Evolutionary conservation across 73 alveolate genomes (phyloP).

Genomic region (Urostyla sp.): DNA sequence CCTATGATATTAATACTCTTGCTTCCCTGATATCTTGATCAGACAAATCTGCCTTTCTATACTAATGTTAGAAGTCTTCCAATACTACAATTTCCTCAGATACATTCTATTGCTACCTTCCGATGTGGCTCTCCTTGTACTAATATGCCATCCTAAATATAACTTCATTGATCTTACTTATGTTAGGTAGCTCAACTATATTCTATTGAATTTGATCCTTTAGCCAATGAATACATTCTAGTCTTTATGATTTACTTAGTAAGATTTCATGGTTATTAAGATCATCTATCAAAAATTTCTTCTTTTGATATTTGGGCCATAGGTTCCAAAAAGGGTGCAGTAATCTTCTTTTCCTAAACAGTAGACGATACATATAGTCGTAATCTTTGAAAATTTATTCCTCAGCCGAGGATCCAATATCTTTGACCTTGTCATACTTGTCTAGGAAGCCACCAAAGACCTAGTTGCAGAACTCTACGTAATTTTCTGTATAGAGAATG

Average conservation of each 20-base stretch:
- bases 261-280: too few species aligned
- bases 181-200: too few species aligned
- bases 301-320: conserved; percentile 62
- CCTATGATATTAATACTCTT: background rate
- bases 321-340: conserved; percentile 62
- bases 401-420: background rate
- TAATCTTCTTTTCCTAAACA: background rate
- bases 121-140: too few species aligned
- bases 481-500: conserved; percentile 59
- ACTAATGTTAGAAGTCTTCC: conserved; percentile 1
- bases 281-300: too few species aligned
- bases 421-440: conserved; percentile 23
- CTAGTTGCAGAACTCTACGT: conserved; percentile 53
- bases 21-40: background rate
- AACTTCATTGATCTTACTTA: too few species aligned
- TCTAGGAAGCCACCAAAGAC: conserved; percentile 66
- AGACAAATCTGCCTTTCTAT: background rate
- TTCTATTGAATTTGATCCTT: too few species aligned
- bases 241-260: too few species aligned
- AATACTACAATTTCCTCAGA: too few species aligned
- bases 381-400: background rate
- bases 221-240: too few species aligned
- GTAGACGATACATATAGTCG: background rate
- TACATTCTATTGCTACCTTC: too few species aligned
- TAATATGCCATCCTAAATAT: too few species aligned